Percentiles rank a stretch among this genome's conserved stretches.
Evolutionary conservation across 177 flowering plant genomes (phyloP).

Genomic region (Telopea speciosissima): DNA sequence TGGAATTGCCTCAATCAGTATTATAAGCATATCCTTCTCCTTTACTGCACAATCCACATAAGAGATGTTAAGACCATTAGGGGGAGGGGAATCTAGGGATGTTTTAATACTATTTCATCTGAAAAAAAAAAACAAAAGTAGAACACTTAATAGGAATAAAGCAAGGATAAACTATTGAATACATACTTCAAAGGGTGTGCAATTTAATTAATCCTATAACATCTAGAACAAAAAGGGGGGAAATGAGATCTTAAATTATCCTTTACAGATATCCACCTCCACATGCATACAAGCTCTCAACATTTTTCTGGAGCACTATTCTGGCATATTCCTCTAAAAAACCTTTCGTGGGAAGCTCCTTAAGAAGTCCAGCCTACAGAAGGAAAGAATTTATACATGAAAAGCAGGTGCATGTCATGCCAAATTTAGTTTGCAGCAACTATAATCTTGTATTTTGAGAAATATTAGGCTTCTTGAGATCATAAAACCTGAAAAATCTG

Average conservation of each 20-base stretch:
- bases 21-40: constrained; percentile 51
- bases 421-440: not conserved
- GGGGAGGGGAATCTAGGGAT: not conserved
- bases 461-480: constrained; percentile 3
- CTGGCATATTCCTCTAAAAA: constrained; percentile 65
- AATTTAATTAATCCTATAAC: constrained; percentile 1
- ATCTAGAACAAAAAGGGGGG: not conserved
- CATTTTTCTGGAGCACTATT: constrained; percentile 62
- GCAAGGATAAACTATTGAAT: not conserved
- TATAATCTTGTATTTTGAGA: too few relatives aligned
- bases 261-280: constrained; percentile 50
- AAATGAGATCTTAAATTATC: not conserved
- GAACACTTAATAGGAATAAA: not conserved
- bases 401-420: not conserved
- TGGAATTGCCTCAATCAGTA: constrained; percentile 68
- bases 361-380: constrained; percentile 73
- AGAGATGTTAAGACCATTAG: constrained; percentile 4
- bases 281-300: constrained; percentile 85
- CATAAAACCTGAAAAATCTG: constrained; percentile 81
- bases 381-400: constrained; percentile 6
- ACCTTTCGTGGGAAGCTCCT: constrained; percentile 51
- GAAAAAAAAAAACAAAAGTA: not conserved
- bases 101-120: constrained; percentile 1
- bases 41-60: constrained; percentile 49
- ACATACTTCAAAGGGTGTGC: not conserved